Evolutionary conservation across 371 early-diverging fungal genomes (phyloP).

Genomic region (Sanchytrium tribonematis): DNA sequence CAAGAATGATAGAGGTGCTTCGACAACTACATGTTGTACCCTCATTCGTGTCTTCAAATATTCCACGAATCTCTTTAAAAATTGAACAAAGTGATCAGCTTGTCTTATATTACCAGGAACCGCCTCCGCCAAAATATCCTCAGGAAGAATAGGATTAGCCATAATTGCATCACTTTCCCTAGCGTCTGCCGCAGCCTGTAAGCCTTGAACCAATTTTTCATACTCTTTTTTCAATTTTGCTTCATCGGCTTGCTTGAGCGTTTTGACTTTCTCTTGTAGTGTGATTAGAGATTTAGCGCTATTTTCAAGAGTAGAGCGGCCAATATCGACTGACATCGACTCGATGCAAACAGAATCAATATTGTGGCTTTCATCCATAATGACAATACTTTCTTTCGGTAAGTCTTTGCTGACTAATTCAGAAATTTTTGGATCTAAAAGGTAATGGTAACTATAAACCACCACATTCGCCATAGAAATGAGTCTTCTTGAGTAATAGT

Average conservation of each 20-base stretch:
- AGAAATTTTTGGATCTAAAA: conserved; percentile 96
- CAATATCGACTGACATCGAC: conserved; percentile 75
- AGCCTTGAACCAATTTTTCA: conserved; percentile 48
- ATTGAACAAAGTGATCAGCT: conserved; percentile 91
- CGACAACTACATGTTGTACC: conserved; percentile 89
- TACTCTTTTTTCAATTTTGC: conserved; percentile 66
- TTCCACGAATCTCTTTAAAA: conserved; percentile 85
- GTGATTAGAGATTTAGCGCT: conserved; percentile 44
- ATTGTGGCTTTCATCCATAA: conserved; percentile 99
- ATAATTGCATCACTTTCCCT: conserved; percentile 17
- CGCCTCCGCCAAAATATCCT: conserved; percentile 67
- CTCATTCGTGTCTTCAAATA: conserved; percentile 94
- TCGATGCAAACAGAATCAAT: conserved; percentile 98
- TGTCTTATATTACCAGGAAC: conserved; percentile 94
- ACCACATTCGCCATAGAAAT: conserved; percentile 78
- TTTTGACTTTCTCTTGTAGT: conserved; percentile 37
- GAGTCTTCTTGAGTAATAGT: conserved; percentile 70
- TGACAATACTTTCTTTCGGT: conserved; percentile 77
- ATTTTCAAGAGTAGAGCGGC: conserved; percentile 60
- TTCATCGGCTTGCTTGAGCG: conserved; percentile 57
- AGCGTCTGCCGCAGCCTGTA: conserved; percentile 33
- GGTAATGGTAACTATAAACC: conserved; percentile 95
- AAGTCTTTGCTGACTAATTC: conserved; percentile 80
- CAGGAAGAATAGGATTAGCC: conserved; percentile 44
- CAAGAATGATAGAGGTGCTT: conserved; percentile 71